A percentile compares a stretch with the other conserved stretches of the same genome.
Evolutionary conservation across 805 yeast species (phyloP).

Genomic region (Metschnikowia colocasiae): DNA sequence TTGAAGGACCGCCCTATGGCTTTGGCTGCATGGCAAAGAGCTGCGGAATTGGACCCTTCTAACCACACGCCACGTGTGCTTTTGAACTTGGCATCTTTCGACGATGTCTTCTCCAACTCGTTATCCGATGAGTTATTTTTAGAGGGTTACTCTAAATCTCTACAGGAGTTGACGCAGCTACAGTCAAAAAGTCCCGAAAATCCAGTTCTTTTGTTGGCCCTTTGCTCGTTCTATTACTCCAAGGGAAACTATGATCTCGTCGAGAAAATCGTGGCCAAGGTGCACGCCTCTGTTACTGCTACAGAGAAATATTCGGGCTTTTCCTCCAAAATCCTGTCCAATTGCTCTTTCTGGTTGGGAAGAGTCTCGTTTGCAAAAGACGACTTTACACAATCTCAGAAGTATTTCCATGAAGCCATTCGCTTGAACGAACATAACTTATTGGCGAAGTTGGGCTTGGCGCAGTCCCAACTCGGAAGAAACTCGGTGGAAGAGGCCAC

Average conservation of each 20-base stretch:
- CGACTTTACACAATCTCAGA: constrained; percentile 69
- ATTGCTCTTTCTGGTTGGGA: constrained; percentile 72
- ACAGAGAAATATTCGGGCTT: constrained; percentile 24
- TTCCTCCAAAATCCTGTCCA: constrained; percentile 33
- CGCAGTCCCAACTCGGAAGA: constrained; percentile 76
- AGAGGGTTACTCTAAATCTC: constrained; percentile 53
- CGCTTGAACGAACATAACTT: constrained; percentile 61
- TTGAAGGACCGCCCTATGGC: constrained; percentile 79
- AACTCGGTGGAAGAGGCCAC: constrained; percentile 78
- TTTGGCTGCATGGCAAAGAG: constrained; percentile 74
- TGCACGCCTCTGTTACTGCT: constrained; percentile 26
- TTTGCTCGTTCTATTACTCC: constrained; percentile 71
- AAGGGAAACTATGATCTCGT: constrained; percentile 58
- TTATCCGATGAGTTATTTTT: constrained; percentile 60
- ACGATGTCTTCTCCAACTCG: constrained; percentile 55
- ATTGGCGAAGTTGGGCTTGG: constrained; percentile 76
- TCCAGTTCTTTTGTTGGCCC: constrained; percentile 59
- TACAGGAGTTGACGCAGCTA: constrained; percentile 43
- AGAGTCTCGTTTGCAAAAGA: constrained; percentile 61
- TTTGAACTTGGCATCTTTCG: constrained; percentile 64
- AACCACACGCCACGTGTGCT: constrained; percentile 62
- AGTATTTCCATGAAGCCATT: constrained; percentile 66
- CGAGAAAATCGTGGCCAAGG: constrained; percentile 51
- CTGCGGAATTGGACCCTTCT: constrained; percentile 60
- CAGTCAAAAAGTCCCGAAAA: constrained; percentile 43